Conservation (phyloP, 2,329 filamentous ascomycete genomes). For the Emergomyces orientalis region DNA sequence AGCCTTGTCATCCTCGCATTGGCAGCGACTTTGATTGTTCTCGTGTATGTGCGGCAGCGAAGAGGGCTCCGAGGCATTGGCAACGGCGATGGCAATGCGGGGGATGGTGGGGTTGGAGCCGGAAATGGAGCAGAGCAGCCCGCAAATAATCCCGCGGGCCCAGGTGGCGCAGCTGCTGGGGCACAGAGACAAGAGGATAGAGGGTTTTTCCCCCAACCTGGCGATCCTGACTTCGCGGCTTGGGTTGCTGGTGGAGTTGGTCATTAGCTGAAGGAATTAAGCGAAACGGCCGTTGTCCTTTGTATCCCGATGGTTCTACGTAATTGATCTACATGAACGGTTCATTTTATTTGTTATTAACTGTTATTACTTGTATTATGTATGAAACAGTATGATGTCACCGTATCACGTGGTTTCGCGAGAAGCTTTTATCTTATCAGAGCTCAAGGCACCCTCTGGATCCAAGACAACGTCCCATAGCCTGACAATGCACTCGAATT, state of each 20-base stretch:
- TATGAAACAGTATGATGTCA: background rate
- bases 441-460: background rate
- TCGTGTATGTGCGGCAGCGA: conserved; percentile 74
- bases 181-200: conserved; percentile 32
- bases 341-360: background rate
- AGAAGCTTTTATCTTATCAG: background rate
- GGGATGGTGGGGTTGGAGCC: conserved; percentile 14
- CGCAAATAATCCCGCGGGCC: conserved; percentile 9
- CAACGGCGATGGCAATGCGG: conserved; percentile 8
- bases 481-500: background rate
- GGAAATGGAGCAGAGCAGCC: conserved; percentile 19
- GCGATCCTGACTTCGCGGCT: conserved; percentile 57
- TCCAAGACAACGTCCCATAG: background rate
- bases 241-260: conserved; percentile 61
- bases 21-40: conserved; percentile 60
- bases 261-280: conserved; percentile 28
- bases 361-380: background rate
- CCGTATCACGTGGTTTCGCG: background rate
- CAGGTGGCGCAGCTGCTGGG: conserved; percentile 16
- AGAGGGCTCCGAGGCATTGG: conserved; percentile 46
- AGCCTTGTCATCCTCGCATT: conserved; percentile 74
- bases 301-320: background rate
- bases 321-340: background rate
- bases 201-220: conserved; percentile 56
- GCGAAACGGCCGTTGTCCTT: background rate